These are phyloP conservation scores for Epichloe gansuensis DNA, from an alignment of 2,329 filamentous ascomycete species.

Conservation along the genomic window DNA sequence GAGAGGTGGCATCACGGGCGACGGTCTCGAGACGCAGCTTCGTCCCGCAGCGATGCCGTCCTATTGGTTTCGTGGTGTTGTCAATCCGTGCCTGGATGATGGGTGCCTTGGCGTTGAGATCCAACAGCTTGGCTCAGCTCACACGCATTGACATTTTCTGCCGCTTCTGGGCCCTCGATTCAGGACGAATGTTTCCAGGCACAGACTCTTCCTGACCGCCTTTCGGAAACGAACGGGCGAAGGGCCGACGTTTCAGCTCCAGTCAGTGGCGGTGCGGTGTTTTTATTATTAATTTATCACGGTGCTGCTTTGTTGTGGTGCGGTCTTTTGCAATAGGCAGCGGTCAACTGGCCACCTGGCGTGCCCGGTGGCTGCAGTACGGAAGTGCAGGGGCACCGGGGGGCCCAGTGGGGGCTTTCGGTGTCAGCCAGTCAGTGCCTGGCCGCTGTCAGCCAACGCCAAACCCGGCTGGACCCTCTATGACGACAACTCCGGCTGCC, in stretches of 20 bases:
- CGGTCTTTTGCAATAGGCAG: background rate
- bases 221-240: slow-evolving; percentile 1
- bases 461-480: slow-evolving; percentile 1
- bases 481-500: slow-evolving; percentile 8
- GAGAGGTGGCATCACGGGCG: slow-evolving; percentile 22
- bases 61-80: background rate
- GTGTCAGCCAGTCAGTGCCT: background rate
- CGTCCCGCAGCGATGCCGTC: background rate
- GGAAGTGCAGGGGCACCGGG: background rate
- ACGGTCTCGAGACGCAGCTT: background rate
- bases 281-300: too few relatives aligned
- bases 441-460: slow-evolving; percentile 1
- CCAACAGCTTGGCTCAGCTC: background rate
- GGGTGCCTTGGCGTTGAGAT: background rate
- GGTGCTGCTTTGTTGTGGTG: background rate
- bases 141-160: background rate
- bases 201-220: slow-evolving; percentile 7
- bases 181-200: background rate
- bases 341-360: too few relatives aligned
- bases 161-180: background rate
- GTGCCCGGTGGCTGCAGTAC: background rate
- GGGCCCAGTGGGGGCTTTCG: background rate
- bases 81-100: background rate
- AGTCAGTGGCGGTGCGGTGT: too few relatives aligned
- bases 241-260: too few relatives aligned